Evolutionary conservation across 2,329 filamentous ascomycete genomes (phyloP).

Genomic region (Sphaerostilbella broomeana): DNA sequence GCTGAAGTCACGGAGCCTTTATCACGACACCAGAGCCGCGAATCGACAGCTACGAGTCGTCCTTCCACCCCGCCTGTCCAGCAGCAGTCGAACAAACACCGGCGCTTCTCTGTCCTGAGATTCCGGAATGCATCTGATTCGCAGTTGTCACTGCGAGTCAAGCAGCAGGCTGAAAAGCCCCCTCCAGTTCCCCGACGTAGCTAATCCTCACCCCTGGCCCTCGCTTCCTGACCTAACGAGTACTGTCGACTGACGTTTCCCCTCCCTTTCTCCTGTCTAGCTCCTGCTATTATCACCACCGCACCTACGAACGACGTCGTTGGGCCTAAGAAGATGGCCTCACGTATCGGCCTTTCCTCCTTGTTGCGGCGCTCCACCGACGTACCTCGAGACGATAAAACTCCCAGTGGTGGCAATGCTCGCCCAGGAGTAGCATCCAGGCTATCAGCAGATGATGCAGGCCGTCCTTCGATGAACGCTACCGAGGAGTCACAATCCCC

Average conservation of each 20-base stretch:
- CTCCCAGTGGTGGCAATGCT: not conserved
- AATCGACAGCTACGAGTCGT: conserved; percentile 18
- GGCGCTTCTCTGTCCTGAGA: conserved; percentile 64
- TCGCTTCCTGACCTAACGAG: conserved; percentile 7
- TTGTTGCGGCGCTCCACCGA: conserved; percentile 49
- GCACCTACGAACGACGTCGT: conserved; percentile 67
- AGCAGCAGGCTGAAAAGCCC: conserved; percentile 54
- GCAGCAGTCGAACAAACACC: conserved; percentile 50
- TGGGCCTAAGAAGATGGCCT: conserved; percentile 46
- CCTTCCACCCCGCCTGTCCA: conserved; percentile 39
- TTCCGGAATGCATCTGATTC: conserved; percentile 92
- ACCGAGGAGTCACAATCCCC: conserved; percentile 51
- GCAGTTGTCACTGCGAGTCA: conserved; percentile 71
- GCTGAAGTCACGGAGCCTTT: conserved; percentile 13
- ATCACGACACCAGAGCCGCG: conserved; percentile 19
- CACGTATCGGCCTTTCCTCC: conserved; percentile 47
- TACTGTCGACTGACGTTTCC: conserved; percentile 22
- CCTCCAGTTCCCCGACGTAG: conserved; percentile 53
- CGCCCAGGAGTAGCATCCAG: conserved; percentile 12
- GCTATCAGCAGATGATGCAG: conserved; percentile 35
- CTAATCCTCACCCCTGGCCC: conserved; percentile 6
- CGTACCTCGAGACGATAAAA: conserved; percentile 28
- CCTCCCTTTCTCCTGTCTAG: conserved; percentile 30
- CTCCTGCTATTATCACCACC: conserved; percentile 80
- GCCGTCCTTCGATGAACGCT: conserved; percentile 25